Conservation (phyloP, 192 early-diverging fungal species). For the Piromyces sp. region DNA sequence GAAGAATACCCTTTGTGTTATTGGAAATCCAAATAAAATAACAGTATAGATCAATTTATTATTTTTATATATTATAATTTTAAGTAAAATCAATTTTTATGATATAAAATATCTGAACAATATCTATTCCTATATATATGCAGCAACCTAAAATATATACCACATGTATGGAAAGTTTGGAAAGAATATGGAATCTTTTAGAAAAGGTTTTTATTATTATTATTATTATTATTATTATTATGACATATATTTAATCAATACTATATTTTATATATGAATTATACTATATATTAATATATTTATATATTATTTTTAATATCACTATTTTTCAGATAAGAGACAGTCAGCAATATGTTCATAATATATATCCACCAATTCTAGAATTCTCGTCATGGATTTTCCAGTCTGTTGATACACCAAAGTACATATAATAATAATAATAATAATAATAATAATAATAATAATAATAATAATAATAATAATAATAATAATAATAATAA, state of each 20-base stretch:
- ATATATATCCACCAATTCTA: conserved; percentile 46
- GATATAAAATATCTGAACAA: too few species aligned
- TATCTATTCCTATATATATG: too few species aligned
- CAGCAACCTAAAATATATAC: conserved; percentile 34
- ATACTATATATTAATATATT: too few species aligned
- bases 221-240: neutral
- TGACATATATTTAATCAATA: neutral
- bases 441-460: neutral
- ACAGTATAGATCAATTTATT: conserved; percentile 13
- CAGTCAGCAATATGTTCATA: conserved; percentile 32
- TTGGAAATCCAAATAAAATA: conserved; percentile 59
- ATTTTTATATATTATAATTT: too few species aligned
- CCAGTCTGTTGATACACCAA: conserved; percentile 39
- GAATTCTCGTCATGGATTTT: conserved; percentile 66
- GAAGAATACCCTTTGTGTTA: conserved; percentile 61
- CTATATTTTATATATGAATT: neutral
- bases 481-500: too few species aligned
- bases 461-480: too few species aligned
- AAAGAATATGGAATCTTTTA: conserved; percentile 5
- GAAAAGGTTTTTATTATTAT: neutral
- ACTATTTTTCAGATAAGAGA: conserved; percentile 16
- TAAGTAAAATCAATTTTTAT: too few species aligned
- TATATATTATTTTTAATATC: too few species aligned
- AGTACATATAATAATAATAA: conserved; percentile 11
- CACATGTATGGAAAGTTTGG: conserved; percentile 37